phyloP scores from a whole-genome alignment of 345 rosid genomes.

The Salix exigua region DNA sequence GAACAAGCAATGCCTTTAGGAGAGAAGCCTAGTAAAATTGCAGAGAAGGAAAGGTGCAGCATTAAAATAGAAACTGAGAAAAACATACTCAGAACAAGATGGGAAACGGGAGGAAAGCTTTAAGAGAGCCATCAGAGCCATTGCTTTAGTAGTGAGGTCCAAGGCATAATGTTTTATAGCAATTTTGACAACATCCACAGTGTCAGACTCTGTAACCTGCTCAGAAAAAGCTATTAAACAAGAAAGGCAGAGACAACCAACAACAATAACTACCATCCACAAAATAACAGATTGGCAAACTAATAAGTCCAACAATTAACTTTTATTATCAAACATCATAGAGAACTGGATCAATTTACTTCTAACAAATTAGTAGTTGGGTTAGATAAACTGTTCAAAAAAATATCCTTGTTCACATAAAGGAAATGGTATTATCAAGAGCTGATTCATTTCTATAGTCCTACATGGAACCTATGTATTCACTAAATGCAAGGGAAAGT shows the following conservation, averaged over 20 bases:
- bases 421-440: background rate
- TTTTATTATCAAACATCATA: background rate
- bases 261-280: background rate
- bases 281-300: background rate
- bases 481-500: background rate
- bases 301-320: slow-evolving; percentile 9
- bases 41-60: background rate
- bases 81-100: slow-evolving; percentile 79
- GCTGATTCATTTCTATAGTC: background rate
- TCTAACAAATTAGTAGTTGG: background rate
- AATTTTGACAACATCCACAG: slow-evolving; percentile 75
- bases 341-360: background rate
- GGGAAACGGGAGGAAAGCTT: slow-evolving; percentile 98
- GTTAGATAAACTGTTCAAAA: background rate
- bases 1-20: background rate
- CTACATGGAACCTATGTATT: background rate
- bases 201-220: slow-evolving; percentile 92
- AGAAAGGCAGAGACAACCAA: background rate
- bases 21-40: background rate
- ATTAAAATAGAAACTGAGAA: slow-evolving; percentile 9
- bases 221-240: slow-evolving; percentile 16
- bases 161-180: slow-evolving; percentile 61
- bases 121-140: slow-evolving; percentile 84
- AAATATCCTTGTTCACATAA: background rate
- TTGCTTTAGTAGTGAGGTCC: slow-evolving; percentile 80